Evolutionary conservation across 768 basidiomycete species (phyloP), one percentile per base, ranked within the genome.

Genomic region (Leucosporidium creatinivorum): DNA sequence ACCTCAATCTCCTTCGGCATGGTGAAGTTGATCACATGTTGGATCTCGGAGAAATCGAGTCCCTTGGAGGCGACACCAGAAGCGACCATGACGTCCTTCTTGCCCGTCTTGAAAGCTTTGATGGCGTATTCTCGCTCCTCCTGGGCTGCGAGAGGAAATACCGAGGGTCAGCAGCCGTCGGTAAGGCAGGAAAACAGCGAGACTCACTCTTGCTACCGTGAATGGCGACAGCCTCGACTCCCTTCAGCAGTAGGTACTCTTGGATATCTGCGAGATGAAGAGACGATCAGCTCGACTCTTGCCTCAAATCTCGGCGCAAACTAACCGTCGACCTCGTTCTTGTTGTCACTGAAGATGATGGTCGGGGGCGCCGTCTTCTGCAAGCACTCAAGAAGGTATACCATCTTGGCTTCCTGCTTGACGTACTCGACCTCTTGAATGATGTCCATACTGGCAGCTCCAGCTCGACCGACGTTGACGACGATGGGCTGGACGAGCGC

Each of bases 341-440:
- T 99, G 81, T 94, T 98, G 77, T 99, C 96, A 71, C 89, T 92
- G 78, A 99, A 99, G 65, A 98, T 85, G 79, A 98, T 96, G 58
- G 94, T 93, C 2, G 96, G 96, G 10, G 96, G 96, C 0, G 96
- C 88, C 0, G 96, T 99, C 81, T 98, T 99, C 77, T 98, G 96
- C 69, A 99, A 79, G 77, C 93, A 97, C 78, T 99, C 96, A 57
- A 99, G 82, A 21, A 98, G 83, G 78, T 98, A 99, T 1, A 99
- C 93, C 96, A 98, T 98, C 80, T 99, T 99, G 0, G 96, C 96
- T 79, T 98, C 96, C 77, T 96, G 93, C 80, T 99, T 99, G 74
- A 99, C 96, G 74, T 96, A 98, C 80, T 99, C 96, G 26, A 98
- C 91, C 36, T 97, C 89, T 66, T 81, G 92, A 33, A 98, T 82